Evolutionary conservation across 495 filamentous ascomycete genomes (phyloP), one percentile per base, ranked within the genome.

Genomic region (Copromyces sp.): DNA sequence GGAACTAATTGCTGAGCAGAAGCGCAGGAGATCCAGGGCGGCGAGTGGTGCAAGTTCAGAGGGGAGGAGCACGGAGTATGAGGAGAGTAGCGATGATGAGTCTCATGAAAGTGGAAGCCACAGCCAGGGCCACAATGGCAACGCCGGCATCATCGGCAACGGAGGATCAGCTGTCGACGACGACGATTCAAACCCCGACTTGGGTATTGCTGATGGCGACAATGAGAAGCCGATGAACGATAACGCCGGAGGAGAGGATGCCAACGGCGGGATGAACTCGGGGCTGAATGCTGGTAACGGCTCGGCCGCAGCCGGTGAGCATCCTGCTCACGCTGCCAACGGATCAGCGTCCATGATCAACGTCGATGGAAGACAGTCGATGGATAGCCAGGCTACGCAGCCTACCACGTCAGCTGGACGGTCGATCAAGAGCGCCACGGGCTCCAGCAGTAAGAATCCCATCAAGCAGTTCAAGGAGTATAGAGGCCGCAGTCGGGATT

Each of bases 381-480:
- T 73, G 17, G 78, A 78, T 20, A 80, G 74, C 69, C 71, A 71
- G 0, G 73, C 68, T 32, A 78, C 71, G 29, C 68, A 73, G 12
- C 69, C 71, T 32, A 78, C 68, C 20, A 68, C 44, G 29, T 39
- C 17, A 7, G 70, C 41, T 6, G 70, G 41, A 37, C 42, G 73
- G 71, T 74, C 72, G 20, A 72, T 72, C 40, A 69, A 75, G 69
- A 75, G 70, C 42, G 69, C 37, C 0, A 47, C 47, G 5, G 72
- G 45, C 16, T 72, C 38, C 39, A 80, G 77, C 68, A 82, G 80
- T 75, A 81, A 77, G 71, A 84, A 84, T 71, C 84, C 85, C 3
- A 78, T 85, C 69, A 80, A 81, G 75, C 77, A 81, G 74, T 85
- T 84, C 74, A 82, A 81, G 73, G 83, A 86, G 73, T 91, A 90